Base-by-base conservation (phyloP, 768 basidiomycete species). In the Rhodotorula taiwanensis region DNA sequence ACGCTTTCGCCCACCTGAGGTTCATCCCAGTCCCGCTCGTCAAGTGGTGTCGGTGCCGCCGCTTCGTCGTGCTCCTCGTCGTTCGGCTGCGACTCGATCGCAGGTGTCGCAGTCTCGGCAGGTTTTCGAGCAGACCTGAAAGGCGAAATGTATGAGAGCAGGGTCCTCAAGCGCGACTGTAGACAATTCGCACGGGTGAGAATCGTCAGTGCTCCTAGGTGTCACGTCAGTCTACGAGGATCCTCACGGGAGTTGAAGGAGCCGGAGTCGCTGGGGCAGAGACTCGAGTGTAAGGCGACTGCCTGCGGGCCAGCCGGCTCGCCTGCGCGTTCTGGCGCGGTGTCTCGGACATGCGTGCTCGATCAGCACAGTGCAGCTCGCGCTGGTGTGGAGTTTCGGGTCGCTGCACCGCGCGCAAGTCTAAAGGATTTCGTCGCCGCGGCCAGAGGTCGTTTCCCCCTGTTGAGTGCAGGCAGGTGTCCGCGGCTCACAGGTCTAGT, bases 131-230 rank as follows among this genome's bases (percentile, higher is more conserved):
- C 30, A 0, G 57, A 51, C 9, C 60, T 51, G 44, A 67, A 67
- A 13, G 66, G 66, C 31, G 66, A 67, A 18, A 67, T 52, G 49
- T 62, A 67, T 8, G 57, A 55, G 4, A 67, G 53, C 15, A 67
- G 31, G 16, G 45, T 58, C 6, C 61, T 44, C 44, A 67, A 31
- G 3, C 66, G 60, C 0, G 66, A 67, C 66, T 62, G 53, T 27
- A 11, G 2, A 25, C 25, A n/a, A 41, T n/a, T n/a, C n/a, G 47
- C 55, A 9, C 7, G 39, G 2, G 4, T 6, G 13, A 15, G 39
- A 20, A 54, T 50, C 27, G 30, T 27, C 5, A 7, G 48, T 2
- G 13, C 3, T 0, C 0, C 15, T 7, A 23, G 43, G 28, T 10
- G 33, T 23, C 14, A 2, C 5, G 48, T 7, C 28, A 51, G 48